Percentiles rank a stretch among this genome's conserved stretches.
Conservation (phyloP, 352 stramenopile species). For the Pythium aquatile region DNA sequence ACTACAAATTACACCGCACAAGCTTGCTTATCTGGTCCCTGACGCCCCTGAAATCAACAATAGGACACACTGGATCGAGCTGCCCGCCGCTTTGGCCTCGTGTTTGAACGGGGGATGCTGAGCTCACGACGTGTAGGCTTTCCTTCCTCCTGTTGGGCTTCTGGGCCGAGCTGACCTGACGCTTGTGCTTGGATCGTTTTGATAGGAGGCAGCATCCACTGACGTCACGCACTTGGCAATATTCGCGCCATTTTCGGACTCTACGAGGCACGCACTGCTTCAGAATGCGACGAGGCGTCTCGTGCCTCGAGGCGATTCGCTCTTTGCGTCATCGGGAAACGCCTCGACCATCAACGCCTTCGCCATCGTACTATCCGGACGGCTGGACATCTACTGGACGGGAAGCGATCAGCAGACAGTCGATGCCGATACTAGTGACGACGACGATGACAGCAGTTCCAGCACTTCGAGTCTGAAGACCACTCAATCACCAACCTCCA, state of each 20-base stretch:
- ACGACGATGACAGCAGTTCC: background rate
- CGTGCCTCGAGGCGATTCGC: slow-evolving; percentile 7
- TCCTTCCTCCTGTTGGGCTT: too few relatives aligned
- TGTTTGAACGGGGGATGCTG: slow-evolving; percentile 14
- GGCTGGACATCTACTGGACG: slow-evolving; percentile 49
- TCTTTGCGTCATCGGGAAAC: slow-evolving; percentile 9
- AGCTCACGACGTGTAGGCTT: slow-evolving; percentile 10
- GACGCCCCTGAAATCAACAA: background rate
- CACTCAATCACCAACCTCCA: background rate
- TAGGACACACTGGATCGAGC: slow-evolving; percentile 28
- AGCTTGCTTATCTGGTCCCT: background rate
- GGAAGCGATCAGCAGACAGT: slow-evolving; percentile 11
- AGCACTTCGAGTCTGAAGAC: background rate
- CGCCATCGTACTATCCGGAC: slow-evolving; percentile 38
- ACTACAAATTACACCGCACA: too few relatives aligned
- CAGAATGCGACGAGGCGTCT: slow-evolving; percentile 26
- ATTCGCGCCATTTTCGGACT: slow-evolving; percentile 43
- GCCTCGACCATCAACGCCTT: slow-evolving; percentile 22
- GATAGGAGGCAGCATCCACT: slow-evolving; percentile 32
- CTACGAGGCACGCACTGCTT: slow-evolving; percentile 30
- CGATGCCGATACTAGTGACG: background rate
- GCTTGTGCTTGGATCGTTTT: background rate
- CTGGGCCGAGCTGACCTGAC: background rate
- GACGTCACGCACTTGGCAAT: slow-evolving; percentile 41
- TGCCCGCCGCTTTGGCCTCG: slow-evolving; percentile 18